Conservation (phyloP, 2,329 filamentous ascomycete genomes). For the Cercospora sp. region DNA sequence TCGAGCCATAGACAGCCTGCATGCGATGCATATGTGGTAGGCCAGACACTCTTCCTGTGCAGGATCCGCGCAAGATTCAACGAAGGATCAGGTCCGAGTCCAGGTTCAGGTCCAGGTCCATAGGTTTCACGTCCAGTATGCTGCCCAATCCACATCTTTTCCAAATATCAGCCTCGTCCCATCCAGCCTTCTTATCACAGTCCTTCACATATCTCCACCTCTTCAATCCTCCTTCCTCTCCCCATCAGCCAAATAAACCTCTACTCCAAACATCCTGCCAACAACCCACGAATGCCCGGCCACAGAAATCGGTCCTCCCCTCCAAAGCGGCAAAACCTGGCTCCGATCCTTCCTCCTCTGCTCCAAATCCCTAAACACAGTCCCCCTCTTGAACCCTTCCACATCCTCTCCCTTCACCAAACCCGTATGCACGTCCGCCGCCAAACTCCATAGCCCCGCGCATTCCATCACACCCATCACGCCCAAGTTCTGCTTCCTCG, state of each 20-base stretch:
- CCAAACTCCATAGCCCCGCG: slow-evolving; percentile 38
- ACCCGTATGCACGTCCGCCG: slow-evolving; percentile 36
- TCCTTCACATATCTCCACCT: background rate
- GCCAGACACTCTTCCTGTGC: background rate
- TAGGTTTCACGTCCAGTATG: background rate
- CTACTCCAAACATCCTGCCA: slow-evolving; percentile 36
- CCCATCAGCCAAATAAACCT: slow-evolving; percentile 32
- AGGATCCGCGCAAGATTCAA: background rate
- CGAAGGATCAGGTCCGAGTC: background rate
- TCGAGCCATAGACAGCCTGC: background rate
- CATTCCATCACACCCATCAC: slow-evolving; percentile 33
- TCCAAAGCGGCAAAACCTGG: slow-evolving; percentile 40
- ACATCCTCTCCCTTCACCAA: slow-evolving; percentile 37
- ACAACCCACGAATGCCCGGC: slow-evolving; percentile 39
- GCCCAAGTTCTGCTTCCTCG: slow-evolving; percentile 26
- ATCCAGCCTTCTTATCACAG: background rate
- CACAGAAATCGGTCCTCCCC: slow-evolving; percentile 39
- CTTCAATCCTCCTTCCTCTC: slow-evolving; percentile 32
- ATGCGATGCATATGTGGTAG: background rate
- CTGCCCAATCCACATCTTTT: background rate
- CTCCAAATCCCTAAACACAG: slow-evolving; percentile 34
- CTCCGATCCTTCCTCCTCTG: slow-evolving; percentile 34
- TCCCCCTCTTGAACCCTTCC: slow-evolving; percentile 36
- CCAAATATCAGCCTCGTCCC: too few relatives aligned
- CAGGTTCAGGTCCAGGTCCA: background rate